These are phyloP conservation scores for Boletus bicolor DNA, from an alignment of 768 basidiomycete species.

Conservation along the genomic window DNA sequence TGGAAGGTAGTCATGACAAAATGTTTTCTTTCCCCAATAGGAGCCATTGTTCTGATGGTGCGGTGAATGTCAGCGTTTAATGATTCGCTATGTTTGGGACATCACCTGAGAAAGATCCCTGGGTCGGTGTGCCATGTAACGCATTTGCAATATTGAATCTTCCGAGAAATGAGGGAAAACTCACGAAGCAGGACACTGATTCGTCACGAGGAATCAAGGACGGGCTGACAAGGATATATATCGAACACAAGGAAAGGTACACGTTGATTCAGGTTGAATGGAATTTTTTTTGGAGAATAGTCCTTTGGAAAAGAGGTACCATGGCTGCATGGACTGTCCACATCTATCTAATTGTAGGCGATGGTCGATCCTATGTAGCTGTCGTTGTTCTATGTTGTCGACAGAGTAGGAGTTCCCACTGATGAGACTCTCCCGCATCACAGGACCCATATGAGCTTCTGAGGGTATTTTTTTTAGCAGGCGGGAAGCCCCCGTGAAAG, in stretches of 20 bases:
- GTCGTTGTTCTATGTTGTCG: no score
- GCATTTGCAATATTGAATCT: neutral
- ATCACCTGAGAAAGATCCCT: neutral
- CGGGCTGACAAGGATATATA: neutral
- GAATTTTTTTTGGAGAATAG: neutral
- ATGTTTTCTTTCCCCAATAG: neutral
- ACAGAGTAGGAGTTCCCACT: no score
- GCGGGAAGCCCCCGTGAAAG: no score
- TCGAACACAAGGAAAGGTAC: neutral
- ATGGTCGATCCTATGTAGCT: no score
- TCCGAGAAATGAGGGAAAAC: neutral
- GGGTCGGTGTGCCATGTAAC: neutral
- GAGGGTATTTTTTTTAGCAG: no score
- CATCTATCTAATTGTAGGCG: no score
- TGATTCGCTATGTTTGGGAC: neutral
- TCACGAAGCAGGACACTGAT: neutral
- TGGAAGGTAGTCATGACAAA: neutral
- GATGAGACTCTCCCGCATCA: no score
- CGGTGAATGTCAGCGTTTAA: neutral
- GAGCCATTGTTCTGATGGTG: neutral
- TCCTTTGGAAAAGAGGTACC: neutral
- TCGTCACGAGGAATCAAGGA: no score
- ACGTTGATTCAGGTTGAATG: neutral
- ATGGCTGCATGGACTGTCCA: neutral
- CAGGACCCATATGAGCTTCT: no score